Conservation (phyloP, 257 asterid species). For the Apocynum venetum region DNA sequence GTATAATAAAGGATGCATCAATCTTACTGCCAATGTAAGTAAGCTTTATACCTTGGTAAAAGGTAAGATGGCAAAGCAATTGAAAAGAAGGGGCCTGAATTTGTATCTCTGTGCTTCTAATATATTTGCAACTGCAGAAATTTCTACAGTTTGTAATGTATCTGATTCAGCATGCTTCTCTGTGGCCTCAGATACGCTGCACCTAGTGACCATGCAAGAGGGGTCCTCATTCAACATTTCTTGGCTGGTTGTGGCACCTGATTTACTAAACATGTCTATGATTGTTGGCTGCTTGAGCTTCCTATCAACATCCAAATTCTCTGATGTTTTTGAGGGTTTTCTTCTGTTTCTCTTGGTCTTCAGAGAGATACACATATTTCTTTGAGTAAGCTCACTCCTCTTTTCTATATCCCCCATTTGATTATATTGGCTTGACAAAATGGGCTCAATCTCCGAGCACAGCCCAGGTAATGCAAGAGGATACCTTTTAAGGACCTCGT, state of each 20-base stretch:
- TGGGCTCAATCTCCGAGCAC: conserved; percentile 45
- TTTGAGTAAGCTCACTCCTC: conserved; percentile 45
- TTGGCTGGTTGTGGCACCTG: conserved; percentile 54
- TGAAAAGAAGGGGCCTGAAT: conserved; percentile 71
- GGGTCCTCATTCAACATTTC: conserved; percentile 37
- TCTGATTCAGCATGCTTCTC: conserved; percentile 35
- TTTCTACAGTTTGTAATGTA: conserved; percentile 35
- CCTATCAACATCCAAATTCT: conserved; percentile 41
- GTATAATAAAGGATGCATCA: background rate
- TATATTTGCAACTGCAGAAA: conserved; percentile 45
- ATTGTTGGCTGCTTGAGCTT: conserved; percentile 68
- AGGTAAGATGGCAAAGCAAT: conserved; percentile 56
- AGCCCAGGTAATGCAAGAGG: conserved; percentile 64
- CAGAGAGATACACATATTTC: conserved; percentile 33
- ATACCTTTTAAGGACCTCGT: conserved; percentile 52
- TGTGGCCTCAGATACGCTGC: conserved; percentile 32
- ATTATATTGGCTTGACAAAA: conserved; percentile 34
- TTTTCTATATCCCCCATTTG: conserved; percentile 44
- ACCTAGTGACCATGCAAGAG: conserved; percentile 31
- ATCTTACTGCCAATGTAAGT: background rate
- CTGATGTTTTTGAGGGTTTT: conserved; percentile 38
- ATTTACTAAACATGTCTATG: conserved; percentile 54
- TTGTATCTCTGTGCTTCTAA: conserved; percentile 65
- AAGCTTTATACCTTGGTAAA: conserved; percentile 46
- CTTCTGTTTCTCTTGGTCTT: conserved; percentile 40